Evolutionary conservation across 2,329 filamentous ascomycete species (phyloP), one percentile per base, ranked within the genome.

Genomic region (Claviceps sp.): DNA sequence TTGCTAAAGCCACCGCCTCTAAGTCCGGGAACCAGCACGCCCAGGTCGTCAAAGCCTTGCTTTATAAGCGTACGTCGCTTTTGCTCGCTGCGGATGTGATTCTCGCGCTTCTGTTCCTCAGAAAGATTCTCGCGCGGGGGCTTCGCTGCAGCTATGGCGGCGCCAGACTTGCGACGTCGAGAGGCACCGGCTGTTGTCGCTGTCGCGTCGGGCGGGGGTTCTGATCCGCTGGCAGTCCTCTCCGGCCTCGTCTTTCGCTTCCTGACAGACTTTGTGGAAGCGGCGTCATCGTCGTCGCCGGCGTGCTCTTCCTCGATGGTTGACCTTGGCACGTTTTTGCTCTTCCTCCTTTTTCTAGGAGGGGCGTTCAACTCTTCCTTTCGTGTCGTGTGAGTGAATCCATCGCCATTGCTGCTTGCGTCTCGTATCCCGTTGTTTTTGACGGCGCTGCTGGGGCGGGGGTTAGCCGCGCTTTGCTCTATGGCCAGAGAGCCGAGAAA

Each of bases 31-130:
- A 95, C 86, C 22, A 94, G 72, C 30, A 81, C 75, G 57, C 79
- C 80, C n/a, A 95, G 70, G 53, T 91, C 85, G 44, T 89, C 85
- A 59, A 91, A 95, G 0, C 87, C 87, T 57, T 86, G 78, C 62
- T 89, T 85, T 61, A 91, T 91, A 47, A 89, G 72, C 26, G 87
- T 88, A 47, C 89, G 77, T 37, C 89, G 78, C 67, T 93, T 94
- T 68, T 95, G 87, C 63, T 94, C 89, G 50, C 88, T 93, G 50
- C 83, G 76, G 57, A 95, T 93, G 62, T 94, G 88, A 59, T 95
- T 95, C 61, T 83, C 84, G 46, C 87, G 76, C 67, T 91, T 93
- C 66, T 93, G 85, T 54, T 85, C 82, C 58, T 91, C 86, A 0
- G 82, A 79, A 4, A 93, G 81, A 59, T 95, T 95, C 62, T 83